Evolutionary conservation across 805 yeast species (phyloP).

Genomic region (Saitoella complicata): DNA sequence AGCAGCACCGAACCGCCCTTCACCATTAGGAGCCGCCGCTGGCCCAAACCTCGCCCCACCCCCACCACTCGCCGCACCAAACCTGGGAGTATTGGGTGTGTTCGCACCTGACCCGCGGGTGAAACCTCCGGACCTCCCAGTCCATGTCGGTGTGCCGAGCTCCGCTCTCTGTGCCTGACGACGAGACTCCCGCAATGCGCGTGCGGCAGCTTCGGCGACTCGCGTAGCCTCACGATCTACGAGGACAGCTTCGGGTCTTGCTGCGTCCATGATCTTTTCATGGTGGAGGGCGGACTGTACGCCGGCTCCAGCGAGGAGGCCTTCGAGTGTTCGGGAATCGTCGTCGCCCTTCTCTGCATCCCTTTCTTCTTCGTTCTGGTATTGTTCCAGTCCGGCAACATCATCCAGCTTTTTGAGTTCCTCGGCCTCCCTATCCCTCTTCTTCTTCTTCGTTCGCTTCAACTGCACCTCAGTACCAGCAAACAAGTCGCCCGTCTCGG

Average conservation of each 20-base stretch:
- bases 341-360: constrained; percentile 6
- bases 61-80: neutral
- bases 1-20: neutral
- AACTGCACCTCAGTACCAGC: constrained; percentile 28
- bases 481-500: constrained; percentile 54
- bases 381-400: constrained; percentile 53
- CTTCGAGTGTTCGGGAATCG: constrained; percentile 44
- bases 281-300: constrained; percentile 65
- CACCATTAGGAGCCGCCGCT: neutral
- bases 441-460: constrained; percentile 18
- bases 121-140: constrained; percentile 65
- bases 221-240: constrained; percentile 49
- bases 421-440: constrained; percentile 32
- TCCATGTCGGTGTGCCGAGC: constrained; percentile 89
- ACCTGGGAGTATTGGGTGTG: constrained; percentile 7
- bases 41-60: neutral
- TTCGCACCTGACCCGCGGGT: constrained; percentile 39
- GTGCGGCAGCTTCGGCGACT: constrained; percentile 46
- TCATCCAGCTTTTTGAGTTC: constrained; percentile 56
- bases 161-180: constrained; percentile 28
- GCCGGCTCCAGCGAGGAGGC: constrained; percentile 52
- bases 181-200: constrained; percentile 43
- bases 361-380: constrained; percentile 20
- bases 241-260: constrained; percentile 35
- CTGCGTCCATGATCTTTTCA: constrained; percentile 51